A percentile compares a stretch with the other conserved stretches of the same genome.
Conservation (phyloP, 805 yeast species). For the Barnettozyma wickerhamii region DNA sequence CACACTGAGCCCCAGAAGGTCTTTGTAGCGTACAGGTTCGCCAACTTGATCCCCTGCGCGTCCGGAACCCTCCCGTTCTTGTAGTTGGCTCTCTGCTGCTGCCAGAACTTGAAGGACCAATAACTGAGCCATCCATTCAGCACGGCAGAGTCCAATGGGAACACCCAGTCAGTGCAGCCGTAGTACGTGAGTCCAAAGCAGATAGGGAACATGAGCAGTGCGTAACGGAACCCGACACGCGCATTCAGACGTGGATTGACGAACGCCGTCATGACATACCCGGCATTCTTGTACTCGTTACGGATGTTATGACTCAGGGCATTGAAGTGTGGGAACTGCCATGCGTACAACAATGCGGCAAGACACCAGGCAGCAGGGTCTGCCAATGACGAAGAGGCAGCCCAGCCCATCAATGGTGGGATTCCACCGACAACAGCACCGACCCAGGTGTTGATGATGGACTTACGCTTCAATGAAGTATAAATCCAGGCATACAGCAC, state of each 20-base stretch:
- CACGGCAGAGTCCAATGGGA: constrained; percentile 74
- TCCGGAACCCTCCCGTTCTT: constrained; percentile 37
- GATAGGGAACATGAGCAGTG: constrained; percentile 89
- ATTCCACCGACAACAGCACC: constrained; percentile 99
- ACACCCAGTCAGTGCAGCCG: constrained; percentile 78
- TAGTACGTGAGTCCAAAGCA: constrained; percentile 78
- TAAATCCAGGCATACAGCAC: constrained; percentile 84
- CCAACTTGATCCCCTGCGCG: constrained; percentile 52
- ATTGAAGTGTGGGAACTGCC: constrained; percentile 99
- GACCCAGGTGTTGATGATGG: constrained; percentile 93
- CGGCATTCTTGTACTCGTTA: constrained; percentile 85
- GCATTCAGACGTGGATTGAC: constrained; percentile 90
- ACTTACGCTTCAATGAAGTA: constrained; percentile 82
- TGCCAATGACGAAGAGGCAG: constrained; percentile 71
- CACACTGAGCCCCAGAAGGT: constrained; percentile 93
- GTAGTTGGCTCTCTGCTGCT: constrained; percentile 67
- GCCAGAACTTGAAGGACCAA: constrained; percentile 80
- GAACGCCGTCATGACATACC: constrained; percentile 96
- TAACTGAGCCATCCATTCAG: constrained; percentile 84
- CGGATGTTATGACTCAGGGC: constrained; percentile 84
- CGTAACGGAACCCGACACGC: constrained; percentile 85
- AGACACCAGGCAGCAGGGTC: constrained; percentile 96
- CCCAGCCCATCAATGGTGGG: constrained; percentile 99
- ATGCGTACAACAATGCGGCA: constrained; percentile 85
- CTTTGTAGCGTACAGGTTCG: constrained; percentile 71